Evolutionary conservation across 2,329 filamentous ascomycete genomes (phyloP).

Genomic region (Ceratocystis alfenasii): DNA sequence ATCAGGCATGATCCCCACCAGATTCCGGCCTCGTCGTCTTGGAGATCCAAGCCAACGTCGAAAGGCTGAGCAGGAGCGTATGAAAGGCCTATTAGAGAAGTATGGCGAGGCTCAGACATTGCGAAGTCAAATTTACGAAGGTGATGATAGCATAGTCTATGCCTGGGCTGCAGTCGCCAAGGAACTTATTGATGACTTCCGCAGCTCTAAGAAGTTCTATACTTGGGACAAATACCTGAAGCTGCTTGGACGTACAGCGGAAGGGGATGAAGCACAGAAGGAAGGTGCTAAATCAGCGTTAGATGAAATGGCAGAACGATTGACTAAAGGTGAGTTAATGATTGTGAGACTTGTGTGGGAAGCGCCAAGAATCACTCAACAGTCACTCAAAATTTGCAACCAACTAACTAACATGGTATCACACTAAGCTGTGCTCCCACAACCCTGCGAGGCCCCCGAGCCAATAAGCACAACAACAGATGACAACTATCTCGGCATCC

Average conservation of each 20-base stretch:
- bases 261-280: conserved; percentile 23
- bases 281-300: conserved; percentile 34
- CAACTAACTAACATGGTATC: not conserved
- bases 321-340: conserved; percentile 40
- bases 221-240: conserved; percentile 54
- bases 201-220: conserved; percentile 51
- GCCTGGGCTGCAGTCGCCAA: conserved; percentile 48
- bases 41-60: conserved; percentile 35
- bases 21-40: conserved; percentile 38
- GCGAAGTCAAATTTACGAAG: conserved; percentile 33
- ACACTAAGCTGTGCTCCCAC: conserved; percentile 22
- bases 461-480: conserved; percentile 3
- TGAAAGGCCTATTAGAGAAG: conserved; percentile 32
- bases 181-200: conserved; percentile 51
- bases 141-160: conserved; percentile 35
- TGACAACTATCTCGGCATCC: conserved; percentile 58
- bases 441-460: conserved; percentile 17
- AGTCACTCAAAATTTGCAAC: not conserved
- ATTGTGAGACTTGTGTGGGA: no score
- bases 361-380: no score
- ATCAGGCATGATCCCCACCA: conserved; percentile 35
- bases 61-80: conserved; percentile 36
- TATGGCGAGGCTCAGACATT: conserved; percentile 36
- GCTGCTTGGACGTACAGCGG: conserved; percentile 37
- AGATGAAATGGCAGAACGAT: conserved; percentile 43